Base-by-base conservation (phyloP, 1,284 basidiomycete species). In the Malassezia globosa region DNA sequence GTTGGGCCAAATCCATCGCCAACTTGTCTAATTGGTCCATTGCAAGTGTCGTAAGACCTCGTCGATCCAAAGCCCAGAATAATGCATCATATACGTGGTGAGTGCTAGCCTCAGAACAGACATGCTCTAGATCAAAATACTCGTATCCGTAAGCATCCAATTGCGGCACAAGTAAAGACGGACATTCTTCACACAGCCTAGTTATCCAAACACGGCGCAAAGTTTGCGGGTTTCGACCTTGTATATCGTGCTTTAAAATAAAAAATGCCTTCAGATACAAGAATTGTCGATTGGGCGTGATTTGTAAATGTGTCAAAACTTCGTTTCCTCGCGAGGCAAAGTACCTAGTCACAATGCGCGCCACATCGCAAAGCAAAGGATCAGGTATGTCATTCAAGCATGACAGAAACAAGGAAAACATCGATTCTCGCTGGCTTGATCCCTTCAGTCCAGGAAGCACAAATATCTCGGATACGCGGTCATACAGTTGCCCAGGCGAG, bases 251-350 rank as follows among this genome's bases (percentile, higher is more conserved):
- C 0, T 60, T 48, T 71, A 13, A 81, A 24, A 82, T 80, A 7
- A 94, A 75, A 1, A 95, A 77, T 61, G 79, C 80, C 11, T 78
- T 80, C 4, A 95, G 79, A 71, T 95, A 99, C 2, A 79, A 75
- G 56, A 85, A 83, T 52, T 82, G 81, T 40, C 80, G 77, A 40
- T 76, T 76, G 43, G 80, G 76, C 14, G 73, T 73, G 29, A 71
- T 63, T 4, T 31, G 29, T 37, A 71, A 43, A 23, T 51, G 54
- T 2, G 58, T 54, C 23, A 75, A 46, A 11, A 73, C 73, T 19
- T 77, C 68, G 22, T 76, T 75, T 61, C 94, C 88, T 2, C 82
- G 71, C 0, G 71, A 61, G 0, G 79, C 67, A 60, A 82, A 61
- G 52, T 61, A 79, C 22, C 77, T 78, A 59, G 92, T 82, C 31